Evolutionary conservation across 108 stramenopile species (phyloP).

Genomic region (Fistulifera pelliculosa): DNA sequence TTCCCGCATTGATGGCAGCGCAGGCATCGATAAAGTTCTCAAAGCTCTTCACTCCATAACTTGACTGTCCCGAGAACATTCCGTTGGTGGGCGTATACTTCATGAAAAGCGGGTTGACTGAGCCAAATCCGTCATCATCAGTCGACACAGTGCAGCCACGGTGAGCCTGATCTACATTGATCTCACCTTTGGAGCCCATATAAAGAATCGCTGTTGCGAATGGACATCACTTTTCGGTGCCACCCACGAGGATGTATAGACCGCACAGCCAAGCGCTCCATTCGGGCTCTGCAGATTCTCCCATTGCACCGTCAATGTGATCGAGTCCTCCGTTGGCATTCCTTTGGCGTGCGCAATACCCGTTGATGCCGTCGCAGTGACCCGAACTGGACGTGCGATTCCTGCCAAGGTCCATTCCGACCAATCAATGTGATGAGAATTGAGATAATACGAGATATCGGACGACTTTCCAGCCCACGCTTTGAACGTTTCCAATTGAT

Average conservation of each 20-base stretch:
- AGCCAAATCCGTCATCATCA: conserved; percentile 81
- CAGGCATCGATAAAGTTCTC: conserved; percentile 75
- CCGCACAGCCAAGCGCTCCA: conserved; percentile 79
- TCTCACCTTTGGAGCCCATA: conserved; percentile 94
- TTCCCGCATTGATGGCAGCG: conserved; percentile 46
- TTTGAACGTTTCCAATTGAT: conserved; percentile 97
- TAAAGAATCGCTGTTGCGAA: conserved; percentile 99
- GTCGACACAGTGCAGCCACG: conserved; percentile 90
- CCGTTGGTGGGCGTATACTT: conserved; percentile 94
- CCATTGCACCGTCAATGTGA: conserved; percentile 97
- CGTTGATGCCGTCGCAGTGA: conserved; percentile 85
- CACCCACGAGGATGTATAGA: conserved; percentile 96
- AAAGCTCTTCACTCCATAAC: conserved; percentile 95
- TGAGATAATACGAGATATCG: conserved; percentile 98
- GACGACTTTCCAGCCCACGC: conserved; percentile 98
- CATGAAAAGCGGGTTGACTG: conserved; percentile 98
- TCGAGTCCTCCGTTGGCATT: conserved; percentile 95
- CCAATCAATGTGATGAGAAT: conserved; percentile 98
- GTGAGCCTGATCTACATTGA: conserved; percentile 98
- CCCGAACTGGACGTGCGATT: conserved; percentile 82
- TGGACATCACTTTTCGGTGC: conserved; percentile 97
- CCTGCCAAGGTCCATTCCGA: conserved; percentile 94
- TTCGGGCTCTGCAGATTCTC: conserved; percentile 55
- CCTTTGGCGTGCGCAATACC: conserved; percentile 86
- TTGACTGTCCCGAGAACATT: conserved; percentile 90